Base-by-base conservation (phyloP, 257 asterid genomes). In the Solanum sejunctum region DNA sequence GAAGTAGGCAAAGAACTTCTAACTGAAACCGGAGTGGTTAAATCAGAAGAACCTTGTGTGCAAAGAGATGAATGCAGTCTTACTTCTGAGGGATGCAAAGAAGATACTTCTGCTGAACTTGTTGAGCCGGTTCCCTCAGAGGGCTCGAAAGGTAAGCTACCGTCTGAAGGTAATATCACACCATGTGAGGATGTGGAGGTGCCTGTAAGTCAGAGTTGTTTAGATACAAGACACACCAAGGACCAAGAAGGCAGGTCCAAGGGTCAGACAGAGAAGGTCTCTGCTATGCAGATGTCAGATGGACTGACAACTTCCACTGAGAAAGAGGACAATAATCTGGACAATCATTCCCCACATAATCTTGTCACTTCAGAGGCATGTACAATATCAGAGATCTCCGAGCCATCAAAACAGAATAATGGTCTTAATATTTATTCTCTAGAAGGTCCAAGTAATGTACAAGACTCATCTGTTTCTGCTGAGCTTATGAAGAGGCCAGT, bases 1-100 rank as follows among this genome's bases (percentile, higher is more conserved):
- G 94, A 88, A 83, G 88, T 84, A 75, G 78, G 80, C 26, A 88
- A 85, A 80, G 93, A 89, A 85, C 89, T 81, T 88, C 91, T 88
- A 73, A 91, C 47, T 84, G 91, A 87, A 85, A 86, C 88, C 56
- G 64, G 83, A 28, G 32, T 84, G 57, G 64, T 79, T 80, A 54
- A 78, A 63, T 45, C 71, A 12, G 86, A 82, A 63, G 88, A 89
- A 81, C 82, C 88, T 85, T 83, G 89, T 26, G 70, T 61, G 72
- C 83, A 75, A 56, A 16, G 49, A 72, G 45, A 70, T 26, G 43
- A 54, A 71, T 58, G 52, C 61, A 20, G 75, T 80, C 84, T 80
- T 67, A 26, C 20, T 23, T 18, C 18, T 63, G 85, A 82, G 52
- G 78, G 28, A 43, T 82, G 79, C 89, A 81, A 85, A 20, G 89